Evolutionary conservation across 345 rosid species (phyloP).

Genomic region (Gynandropsis gynandra): DNA sequence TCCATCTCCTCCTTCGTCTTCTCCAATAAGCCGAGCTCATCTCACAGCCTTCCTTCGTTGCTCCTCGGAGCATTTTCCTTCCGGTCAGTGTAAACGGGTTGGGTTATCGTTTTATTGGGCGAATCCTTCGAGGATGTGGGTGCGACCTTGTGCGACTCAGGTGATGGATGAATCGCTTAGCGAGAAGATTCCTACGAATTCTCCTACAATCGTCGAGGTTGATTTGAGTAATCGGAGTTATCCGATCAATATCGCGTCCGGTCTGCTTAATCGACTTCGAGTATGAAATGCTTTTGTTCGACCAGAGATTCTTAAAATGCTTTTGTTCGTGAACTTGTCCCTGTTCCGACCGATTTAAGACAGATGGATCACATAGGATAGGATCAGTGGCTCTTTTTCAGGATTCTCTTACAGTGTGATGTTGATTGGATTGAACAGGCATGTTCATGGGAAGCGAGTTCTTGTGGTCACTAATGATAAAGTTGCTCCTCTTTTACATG

Average conservation of each 20-base stretch:
- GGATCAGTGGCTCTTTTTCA: no score
- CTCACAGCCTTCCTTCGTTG: constrained; percentile 23
- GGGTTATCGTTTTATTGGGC: constrained; percentile 21
- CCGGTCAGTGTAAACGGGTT: constrained; percentile 26
- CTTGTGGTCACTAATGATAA: constrained; percentile 82
- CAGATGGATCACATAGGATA: no score
- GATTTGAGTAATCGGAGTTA: constrained; percentile 89
- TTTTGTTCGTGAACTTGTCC: background rate
- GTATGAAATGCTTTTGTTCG: no score
- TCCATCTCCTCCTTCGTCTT: constrained; percentile 44
- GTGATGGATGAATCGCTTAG: constrained; percentile 52
- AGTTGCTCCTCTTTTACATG: constrained; percentile 65
- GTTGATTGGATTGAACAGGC: constrained; percentile 36
- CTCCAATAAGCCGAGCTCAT: constrained; percentile 26
- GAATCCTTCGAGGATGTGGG: constrained; percentile 17
- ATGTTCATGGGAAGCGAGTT: constrained; percentile 90
- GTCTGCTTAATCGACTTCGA: constrained; percentile 79
- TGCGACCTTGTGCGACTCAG: constrained; percentile 45
- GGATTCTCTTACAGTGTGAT: background rate
- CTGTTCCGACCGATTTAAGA: background rate
- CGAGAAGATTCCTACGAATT: constrained; percentile 29
- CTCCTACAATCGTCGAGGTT: constrained; percentile 74
- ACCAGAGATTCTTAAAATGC: constrained; percentile 65
- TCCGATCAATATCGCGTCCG: constrained; percentile 91
- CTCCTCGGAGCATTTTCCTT: constrained; percentile 25